Base-by-base conservation (phyloP, 352 stramenopile species). In the Thraustotheca clavata region DNA sequence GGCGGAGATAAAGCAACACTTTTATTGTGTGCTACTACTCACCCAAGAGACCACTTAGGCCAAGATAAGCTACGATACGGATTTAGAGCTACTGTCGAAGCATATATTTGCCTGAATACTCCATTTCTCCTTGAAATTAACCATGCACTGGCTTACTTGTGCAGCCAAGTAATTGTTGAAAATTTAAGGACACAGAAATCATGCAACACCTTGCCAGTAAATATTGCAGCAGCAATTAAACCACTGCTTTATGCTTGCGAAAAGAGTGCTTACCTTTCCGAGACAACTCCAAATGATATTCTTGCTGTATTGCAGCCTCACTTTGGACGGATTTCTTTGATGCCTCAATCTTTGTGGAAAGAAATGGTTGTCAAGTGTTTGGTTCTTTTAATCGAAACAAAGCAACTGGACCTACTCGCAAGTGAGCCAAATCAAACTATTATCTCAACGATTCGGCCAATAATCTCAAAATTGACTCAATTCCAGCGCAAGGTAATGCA, bases 401-500 rank as follows among this genome's bases (percentile, higher is more conserved):
- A 29, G 12, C 4, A 36, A 3, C 3, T 55, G 11, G 57, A 65
- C 3, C n/a, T 46, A 26, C 14, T 22, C 29, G 14, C 29, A 26
- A 38, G 24, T 16, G 27, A 52, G 14, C 12, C 31, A 7, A 22
- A 34, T 33, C 34, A 52, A n/a, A n/a, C n/a, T n/a, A n/a, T n/a
- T n/a, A n/a, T n/a, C n/a, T n/a, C n/a, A 2, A 52, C 43, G 26
- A 22, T 65, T 27, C 35, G 12, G 24, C 39, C 36, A 1, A 71
- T 87, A 61, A 67, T 76, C 14, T 49, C 62, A 40, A 68, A 77
- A 27, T 59, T 87, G 1, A 49, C 67, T 41, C 75, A 72, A 26
- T 47, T 88, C 27, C 79, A 88, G 60, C 75, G 78, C 32, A 86
- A 71, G 73, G 86, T 88, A 79, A 54, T 88, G 14, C 73, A 76